A percentile compares a stretch with the other conserved stretches of the same genome.
Conservation (phyloP, 2,329 filamentous ascomycete genomes). For the Daldinia sp. region DNA sequence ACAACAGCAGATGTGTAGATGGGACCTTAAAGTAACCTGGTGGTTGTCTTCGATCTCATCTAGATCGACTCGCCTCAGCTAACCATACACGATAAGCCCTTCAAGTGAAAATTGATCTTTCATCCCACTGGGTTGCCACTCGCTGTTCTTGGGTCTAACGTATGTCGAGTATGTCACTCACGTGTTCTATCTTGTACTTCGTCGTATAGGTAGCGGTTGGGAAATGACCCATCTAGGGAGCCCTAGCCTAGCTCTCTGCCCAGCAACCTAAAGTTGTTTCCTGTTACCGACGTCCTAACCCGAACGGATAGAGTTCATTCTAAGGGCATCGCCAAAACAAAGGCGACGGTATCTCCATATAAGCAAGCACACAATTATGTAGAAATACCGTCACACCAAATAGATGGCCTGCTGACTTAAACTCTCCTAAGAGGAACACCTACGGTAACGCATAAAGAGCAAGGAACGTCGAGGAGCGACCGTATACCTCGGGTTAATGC, state of each 20-base stretch:
- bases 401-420: not conserved
- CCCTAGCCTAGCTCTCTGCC: constrained; percentile 14
- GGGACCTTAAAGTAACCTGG: not conserved
- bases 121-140: too few species aligned
- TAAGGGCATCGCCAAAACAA: constrained; percentile 3
- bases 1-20: not conserved
- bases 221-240: constrained; percentile 10
- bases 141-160: not conserved
- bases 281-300: constrained; percentile 5
- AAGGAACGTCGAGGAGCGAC: not conserved
- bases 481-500: constrained; percentile 4
- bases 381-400: not conserved
- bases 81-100: not conserved
- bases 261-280: constrained; percentile 5
- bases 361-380: constrained; percentile 13
- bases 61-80: not conserved
- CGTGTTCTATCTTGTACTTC: not conserved
- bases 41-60: not conserved
- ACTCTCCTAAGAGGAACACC: not conserved
- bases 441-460: not conserved
- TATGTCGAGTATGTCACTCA: not conserved
- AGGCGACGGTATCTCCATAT: constrained; percentile 1
- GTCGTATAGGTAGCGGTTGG: not conserved
- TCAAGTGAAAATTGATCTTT: not conserved
- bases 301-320: constrained; percentile 1